Percentiles rank a stretch among this genome's conserved stretches.
Conservation (phyloP, 1,139 yeast species). For the Yamadazyma diospyri region DNA sequence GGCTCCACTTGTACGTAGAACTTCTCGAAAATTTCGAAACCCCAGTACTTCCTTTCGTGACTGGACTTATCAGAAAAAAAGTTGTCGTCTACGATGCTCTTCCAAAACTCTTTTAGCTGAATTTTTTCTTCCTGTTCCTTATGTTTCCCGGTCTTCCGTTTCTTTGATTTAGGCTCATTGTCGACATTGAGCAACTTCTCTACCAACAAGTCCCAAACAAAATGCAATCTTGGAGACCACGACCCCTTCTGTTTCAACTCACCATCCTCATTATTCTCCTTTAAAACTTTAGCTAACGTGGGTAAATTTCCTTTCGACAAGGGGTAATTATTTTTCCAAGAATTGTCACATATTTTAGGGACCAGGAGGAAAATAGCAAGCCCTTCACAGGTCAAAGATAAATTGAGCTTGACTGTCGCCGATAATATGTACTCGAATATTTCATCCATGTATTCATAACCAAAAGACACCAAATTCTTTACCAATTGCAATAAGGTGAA, state of each 20-base stretch:
- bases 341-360: constrained; percentile 32
- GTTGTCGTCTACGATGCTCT: constrained; percentile 71
- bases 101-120: constrained; percentile 73
- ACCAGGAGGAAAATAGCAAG: constrained; percentile 64
- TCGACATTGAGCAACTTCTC: constrained; percentile 19
- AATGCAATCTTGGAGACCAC: constrained; percentile 80
- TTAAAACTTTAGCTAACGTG: constrained; percentile 59
- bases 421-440: constrained; percentile 33
- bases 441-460: constrained; percentile 15
- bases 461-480: constrained; percentile 14
- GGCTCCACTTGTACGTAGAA: constrained; percentile 31
- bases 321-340: constrained; percentile 77
- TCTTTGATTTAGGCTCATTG: constrained; percentile 21
- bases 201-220: constrained; percentile 75
- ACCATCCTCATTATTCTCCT: constrained; percentile 46
- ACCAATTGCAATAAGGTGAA: constrained; percentile 63
- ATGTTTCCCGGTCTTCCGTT: constrained; percentile 15
- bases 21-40: constrained; percentile 67
- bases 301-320: constrained; percentile 63
- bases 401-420: constrained; percentile 47
- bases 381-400: constrained; percentile 75
- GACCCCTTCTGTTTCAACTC: constrained; percentile 50
- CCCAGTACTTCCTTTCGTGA: constrained; percentile 83
- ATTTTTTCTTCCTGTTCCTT: constrained; percentile 17
- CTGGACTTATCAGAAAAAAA: constrained; percentile 76